Evolutionary conservation across 2,329 filamentous ascomycete species (phyloP).

Genomic region (Ophiognomonia clavigignenti-juglandacearum): DNA sequence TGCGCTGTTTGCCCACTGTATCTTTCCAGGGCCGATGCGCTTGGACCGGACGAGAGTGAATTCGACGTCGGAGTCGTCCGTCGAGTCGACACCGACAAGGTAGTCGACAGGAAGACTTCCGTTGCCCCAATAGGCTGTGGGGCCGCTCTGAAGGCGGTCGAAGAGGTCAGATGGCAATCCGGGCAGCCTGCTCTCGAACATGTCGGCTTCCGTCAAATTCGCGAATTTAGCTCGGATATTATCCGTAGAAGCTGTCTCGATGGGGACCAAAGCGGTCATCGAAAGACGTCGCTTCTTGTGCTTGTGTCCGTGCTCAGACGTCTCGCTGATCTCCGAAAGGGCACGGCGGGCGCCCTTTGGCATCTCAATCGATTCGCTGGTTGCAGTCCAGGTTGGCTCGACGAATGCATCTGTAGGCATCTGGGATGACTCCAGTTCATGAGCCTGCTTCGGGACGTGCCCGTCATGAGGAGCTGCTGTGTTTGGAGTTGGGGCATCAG

Average conservation of each 20-base stretch:
- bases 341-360: background rate
- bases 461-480: background rate
- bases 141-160: background rate
- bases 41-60: constrained; percentile 25
- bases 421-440: background rate
- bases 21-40: constrained; percentile 35
- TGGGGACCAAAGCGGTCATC: too few species aligned
- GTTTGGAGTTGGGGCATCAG: background rate
- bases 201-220: constrained; percentile 13
- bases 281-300: constrained; percentile 26
- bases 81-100: constrained; percentile 6
- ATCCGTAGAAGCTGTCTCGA: too few species aligned
- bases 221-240: too few species aligned
- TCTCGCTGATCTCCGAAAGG: background rate
- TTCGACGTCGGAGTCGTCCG: constrained; percentile 6
- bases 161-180: background rate
- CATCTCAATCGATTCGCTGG: background rate
- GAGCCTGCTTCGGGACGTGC: background rate
- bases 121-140: constrained; percentile 31
- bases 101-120: constrained; percentile 21
- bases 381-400: background rate
- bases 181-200: background rate
- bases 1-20: constrained; percentile 35
- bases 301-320: background rate
- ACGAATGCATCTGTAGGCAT: background rate